A percentile compares a stretch with the other conserved stretches of the same genome.
These are phyloP conservation scores for Akanthomyces lecanii DNA, from an alignment of 2,329 filamentous ascomycete species.

Conservation along the genomic window DNA sequence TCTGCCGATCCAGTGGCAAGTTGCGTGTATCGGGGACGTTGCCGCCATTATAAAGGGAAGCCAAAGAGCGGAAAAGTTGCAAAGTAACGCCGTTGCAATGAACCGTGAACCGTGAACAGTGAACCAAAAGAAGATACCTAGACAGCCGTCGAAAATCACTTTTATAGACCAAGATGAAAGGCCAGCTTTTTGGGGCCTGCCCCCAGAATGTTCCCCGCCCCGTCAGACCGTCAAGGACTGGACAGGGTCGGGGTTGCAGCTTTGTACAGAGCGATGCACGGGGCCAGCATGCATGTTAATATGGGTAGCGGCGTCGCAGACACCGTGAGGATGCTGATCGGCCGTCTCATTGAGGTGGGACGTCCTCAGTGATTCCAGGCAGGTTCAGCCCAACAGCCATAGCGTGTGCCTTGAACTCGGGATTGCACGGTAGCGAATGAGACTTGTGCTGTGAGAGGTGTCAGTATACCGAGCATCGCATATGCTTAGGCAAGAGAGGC, in stretches of 20 bases:
- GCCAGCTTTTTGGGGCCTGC: conserved; percentile 11
- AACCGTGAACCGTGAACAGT: conserved; percentile 6
- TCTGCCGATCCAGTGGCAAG: conserved; percentile 1
- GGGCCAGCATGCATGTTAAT: conserved; percentile 13
- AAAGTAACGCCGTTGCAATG: conserved; percentile 16
- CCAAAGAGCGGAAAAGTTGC: background rate
- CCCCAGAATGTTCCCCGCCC: background rate
- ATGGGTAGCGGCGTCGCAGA: background rate
- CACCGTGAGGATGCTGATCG: background rate
- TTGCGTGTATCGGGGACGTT: background rate
- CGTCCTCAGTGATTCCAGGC: conserved; percentile 44
- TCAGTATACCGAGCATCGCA: conserved; percentile 27
- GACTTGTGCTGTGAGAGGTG: conserved; percentile 57
- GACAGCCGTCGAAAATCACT: conserved; percentile 13
- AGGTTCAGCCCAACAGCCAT: conserved; percentile 42
- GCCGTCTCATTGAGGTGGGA: conserved; percentile 24
- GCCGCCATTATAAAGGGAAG: background rate
- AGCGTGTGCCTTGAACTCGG: conserved; percentile 58
- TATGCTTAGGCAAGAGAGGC: background rate
- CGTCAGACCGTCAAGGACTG: conserved; percentile 12
- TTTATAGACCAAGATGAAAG: conserved; percentile 17
- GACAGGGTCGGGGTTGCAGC: background rate
- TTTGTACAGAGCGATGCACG: conserved; percentile 12
- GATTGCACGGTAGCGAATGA: conserved; percentile 85
- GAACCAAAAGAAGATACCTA: conserved; percentile 13